phyloP scores from a whole-genome alignment of 73 alveolate genomes.

The Tetrahymena thermophila region DNA sequence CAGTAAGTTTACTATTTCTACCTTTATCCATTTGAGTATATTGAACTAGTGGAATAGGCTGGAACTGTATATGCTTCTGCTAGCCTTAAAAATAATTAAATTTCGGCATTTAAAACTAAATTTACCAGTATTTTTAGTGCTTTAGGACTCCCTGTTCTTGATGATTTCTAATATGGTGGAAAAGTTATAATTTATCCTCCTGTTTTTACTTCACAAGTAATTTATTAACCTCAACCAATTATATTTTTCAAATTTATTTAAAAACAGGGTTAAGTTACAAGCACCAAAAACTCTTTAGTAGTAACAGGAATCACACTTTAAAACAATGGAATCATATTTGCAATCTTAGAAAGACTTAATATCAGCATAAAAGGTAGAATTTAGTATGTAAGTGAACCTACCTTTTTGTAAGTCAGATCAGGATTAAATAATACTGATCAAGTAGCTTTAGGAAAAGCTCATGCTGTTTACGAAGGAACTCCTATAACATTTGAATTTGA shows the following conservation, averaged over 20 bases:
- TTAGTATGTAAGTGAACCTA: not conserved
- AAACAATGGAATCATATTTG: not conserved
- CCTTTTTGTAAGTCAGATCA: not conserved
- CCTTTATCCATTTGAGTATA: not conserved
- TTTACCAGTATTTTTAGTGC: not conserved
- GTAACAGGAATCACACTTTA: not conserved
- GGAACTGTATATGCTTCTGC: not conserved
- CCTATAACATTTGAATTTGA: not conserved
- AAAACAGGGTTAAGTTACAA: not conserved
- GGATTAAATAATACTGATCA: not conserved
- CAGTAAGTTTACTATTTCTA: not conserved
- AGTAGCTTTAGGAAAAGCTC: not conserved
- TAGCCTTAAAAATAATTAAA: not conserved
- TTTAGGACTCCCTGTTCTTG: not conserved
- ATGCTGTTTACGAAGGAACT: not conserved
- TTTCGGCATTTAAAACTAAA: not conserved
- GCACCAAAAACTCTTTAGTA: not conserved
- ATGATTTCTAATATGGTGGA: not conserved
- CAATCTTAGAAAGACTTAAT: not conserved
- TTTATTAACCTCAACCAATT: no score
- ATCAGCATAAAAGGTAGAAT: not conserved
- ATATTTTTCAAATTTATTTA: not conserved
- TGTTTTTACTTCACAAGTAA: not conserved
- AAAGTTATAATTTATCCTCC: not conserved
- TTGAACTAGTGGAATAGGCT: not conserved